A percentile compares a stretch with the other conserved stretches of the same genome.
Evolutionary conservation across 2,329 filamentous ascomycete genomes (phyloP).

Genomic region (Phialocephala sp.): DNA sequence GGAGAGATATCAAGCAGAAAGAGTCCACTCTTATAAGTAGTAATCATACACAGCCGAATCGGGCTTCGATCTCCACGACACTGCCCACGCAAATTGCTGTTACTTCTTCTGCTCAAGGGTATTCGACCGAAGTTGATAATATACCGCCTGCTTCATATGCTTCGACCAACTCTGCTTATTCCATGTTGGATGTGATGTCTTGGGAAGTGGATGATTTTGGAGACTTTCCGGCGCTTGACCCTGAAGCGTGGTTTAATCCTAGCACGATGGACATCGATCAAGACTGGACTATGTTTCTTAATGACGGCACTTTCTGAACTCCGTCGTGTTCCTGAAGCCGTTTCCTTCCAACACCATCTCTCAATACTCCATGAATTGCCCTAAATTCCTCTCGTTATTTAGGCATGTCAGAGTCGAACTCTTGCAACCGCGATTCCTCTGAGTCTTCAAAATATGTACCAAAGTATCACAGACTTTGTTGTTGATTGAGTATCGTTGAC

Average conservation of each 20-base stretch:
- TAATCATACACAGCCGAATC: neutral
- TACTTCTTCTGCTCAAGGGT: neutral
- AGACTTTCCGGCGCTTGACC: neutral
- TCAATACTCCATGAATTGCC: too few species aligned
- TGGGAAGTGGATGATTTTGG: slow-evolving; percentile 4
- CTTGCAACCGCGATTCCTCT: neutral
- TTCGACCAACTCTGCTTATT: neutral
- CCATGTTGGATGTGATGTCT: slow-evolving; percentile 7
- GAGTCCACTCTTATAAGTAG: neutral
- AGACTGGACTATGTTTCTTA: slow-evolving; percentile 11
- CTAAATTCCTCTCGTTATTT: too few species aligned
- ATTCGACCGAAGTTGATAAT: neutral
- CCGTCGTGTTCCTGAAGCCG: too few species aligned
- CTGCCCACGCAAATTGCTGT: neutral
- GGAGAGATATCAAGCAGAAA: neutral
- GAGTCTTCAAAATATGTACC: too few species aligned
- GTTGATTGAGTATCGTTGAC: too few species aligned
- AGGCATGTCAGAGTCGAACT: too few species aligned
- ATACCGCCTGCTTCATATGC: neutral
- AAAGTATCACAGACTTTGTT: too few species aligned
- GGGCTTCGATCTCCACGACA: neutral
- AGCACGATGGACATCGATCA: slow-evolving; percentile 8
- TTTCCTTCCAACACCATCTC: too few species aligned
- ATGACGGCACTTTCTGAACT: neutral
- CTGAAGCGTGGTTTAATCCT: neutral